phyloP scores from a whole-genome alignment of 1,284 basidiomycete genomes.

The Apiotrichum mycotoxinovorans region DNA sequence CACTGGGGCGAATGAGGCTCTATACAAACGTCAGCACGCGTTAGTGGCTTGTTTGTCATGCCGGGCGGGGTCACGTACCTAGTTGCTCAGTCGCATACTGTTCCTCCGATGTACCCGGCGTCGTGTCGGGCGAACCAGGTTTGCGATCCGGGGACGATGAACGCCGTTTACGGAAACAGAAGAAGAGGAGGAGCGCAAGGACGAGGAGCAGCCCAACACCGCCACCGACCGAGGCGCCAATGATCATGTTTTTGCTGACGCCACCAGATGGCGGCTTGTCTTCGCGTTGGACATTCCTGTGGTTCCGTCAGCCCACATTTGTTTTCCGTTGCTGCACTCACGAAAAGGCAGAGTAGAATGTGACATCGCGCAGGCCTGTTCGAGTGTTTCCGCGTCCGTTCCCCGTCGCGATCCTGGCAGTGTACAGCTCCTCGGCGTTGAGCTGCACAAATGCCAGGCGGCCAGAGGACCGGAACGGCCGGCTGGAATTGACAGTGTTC shows the following conservation, averaged over 20 bases:
- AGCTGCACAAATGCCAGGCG: neutral
- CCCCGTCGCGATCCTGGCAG: neutral
- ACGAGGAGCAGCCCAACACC: neutral
- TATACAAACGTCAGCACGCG: neutral
- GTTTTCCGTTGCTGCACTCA: neutral
- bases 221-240: neutral
- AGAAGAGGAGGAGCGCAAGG: neutral
- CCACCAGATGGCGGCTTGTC: neutral
- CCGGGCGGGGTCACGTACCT: neutral
- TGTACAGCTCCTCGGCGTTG: neutral
- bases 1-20: neutral
- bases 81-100: too few species aligned
- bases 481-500: neutral
- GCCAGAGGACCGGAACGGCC: neutral
- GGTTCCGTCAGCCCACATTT: neutral
- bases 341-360: neutral
- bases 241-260: neutral
- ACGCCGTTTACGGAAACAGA: neutral
- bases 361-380: neutral
- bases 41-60: neutral
- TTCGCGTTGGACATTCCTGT: too few species aligned
- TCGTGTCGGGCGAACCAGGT: neutral
- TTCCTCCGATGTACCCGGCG: neutral
- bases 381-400: too few species aligned
- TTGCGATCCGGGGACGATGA: neutral